Base-by-base conservation (phyloP, 2,329 filamentous ascomycete genomes). In the Alternaria incomplexa region DNA sequence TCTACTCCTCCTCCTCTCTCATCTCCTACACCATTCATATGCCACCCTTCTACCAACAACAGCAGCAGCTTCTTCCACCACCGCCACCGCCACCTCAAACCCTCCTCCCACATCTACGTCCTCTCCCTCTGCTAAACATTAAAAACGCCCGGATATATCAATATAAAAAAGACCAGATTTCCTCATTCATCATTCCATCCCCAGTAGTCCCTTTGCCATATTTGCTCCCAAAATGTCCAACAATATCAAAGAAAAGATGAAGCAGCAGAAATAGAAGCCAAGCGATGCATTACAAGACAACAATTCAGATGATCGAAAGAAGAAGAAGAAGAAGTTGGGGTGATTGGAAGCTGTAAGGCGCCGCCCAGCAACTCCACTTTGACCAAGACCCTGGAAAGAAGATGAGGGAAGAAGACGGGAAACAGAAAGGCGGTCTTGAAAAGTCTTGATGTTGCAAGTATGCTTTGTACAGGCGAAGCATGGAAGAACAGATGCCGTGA, bases 381-480 rank as follows among this genome's bases (percentile, higher is more conserved):
- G 22, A 52, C 20, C 28, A 26, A n/a, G 28, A 30, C 13, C 26
- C n/a, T 40, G 15, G n/a, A 17, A 40, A 40, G 36, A 40, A 51
- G 20, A 46, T 22, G 25, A 32, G 30, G 17, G n/a, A 20, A 25
- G 11, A 56, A 40, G n/a, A 40, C n/a, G 25, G 44, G 28, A 15
- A 47, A 52, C 46, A 30, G 46, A 30, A 32, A 20, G 22, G 22
- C 32, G 22, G 55, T 51, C 47, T 57, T 46, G 20, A 44, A 13
- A 56, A 26, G 17, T 22, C 47, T 32, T 51, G 47, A 32, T 30
- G 25, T 57, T 45, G 56, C 26, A 30, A 54, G 30, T 30, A 62
- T 54, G 44, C 60, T 70, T 64, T 67, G 55, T 73, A 73, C 69
- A 70, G 63, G 63, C 61, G 57, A 70, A 72, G 70, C 66, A 71